A percentile compares a stretch with the other conserved stretches of the same genome.
phyloP scores from a whole-genome alignment of 2,329 filamentous ascomycete species.

The Sphaerostilbella broomeana region DNA sequence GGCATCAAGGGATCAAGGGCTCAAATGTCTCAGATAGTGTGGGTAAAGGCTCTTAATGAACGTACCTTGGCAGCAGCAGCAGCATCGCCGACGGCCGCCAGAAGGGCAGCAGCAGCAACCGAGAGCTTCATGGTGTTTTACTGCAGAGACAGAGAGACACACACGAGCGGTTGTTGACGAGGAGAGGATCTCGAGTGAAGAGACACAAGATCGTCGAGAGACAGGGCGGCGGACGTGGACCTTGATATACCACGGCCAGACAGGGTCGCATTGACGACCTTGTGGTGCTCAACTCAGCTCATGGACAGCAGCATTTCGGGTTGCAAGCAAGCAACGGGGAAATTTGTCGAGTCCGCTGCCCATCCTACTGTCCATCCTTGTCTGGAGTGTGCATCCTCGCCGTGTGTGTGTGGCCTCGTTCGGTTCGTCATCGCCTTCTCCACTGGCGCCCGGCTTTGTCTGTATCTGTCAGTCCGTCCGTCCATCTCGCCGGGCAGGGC shows the following conservation, averaged over 20 bases:
- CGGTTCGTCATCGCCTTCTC: too few relatives aligned
- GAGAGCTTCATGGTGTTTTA: constrained; percentile 28
- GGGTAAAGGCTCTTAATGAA: neutral
- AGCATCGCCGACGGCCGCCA: constrained; percentile 25
- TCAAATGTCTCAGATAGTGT: neutral
- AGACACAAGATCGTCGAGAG: constrained; percentile 3
- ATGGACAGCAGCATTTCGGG: too few relatives aligned
- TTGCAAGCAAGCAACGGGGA: too few relatives aligned
- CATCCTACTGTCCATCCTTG: too few relatives aligned
- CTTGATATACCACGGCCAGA: constrained; percentile 7
- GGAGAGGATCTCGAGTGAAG: constrained; percentile 7
- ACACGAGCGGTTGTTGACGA: constrained; percentile 9
- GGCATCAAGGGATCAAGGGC: neutral
- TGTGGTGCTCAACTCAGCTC: too few relatives aligned
- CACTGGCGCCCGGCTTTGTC: too few relatives aligned
- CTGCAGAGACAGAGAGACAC: constrained; percentile 9
- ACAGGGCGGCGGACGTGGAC: constrained; percentile 4
- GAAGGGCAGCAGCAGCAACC: constrained; percentile 25
- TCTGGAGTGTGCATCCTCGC: too few relatives aligned
- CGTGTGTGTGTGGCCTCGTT: too few relatives aligned
- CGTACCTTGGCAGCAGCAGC: constrained; percentile 21
- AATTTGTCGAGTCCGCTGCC: too few relatives aligned
- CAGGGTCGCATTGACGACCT: constrained; percentile 9
- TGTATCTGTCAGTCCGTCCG: too few relatives aligned
- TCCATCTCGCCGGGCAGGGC: too few relatives aligned